phyloP scores from a whole-genome alignment of 2,329 filamentous ascomycete species.

The Fusarium lyarnte region DNA sequence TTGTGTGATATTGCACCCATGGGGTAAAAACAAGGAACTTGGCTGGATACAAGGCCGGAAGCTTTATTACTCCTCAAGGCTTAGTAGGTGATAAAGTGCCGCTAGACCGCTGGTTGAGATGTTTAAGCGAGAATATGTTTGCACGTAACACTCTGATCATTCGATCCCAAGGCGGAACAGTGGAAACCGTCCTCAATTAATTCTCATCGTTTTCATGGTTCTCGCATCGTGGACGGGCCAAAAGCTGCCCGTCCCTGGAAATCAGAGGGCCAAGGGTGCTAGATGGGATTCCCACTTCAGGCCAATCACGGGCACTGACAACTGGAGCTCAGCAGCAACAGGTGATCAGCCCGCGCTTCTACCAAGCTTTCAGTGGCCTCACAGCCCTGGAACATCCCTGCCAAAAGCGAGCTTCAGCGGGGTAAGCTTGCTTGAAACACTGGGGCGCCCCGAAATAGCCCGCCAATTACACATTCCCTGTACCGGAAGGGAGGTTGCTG shows the following conservation, averaged over 20 bases:
- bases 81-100: background rate
- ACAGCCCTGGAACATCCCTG: slow-evolving; percentile 23
- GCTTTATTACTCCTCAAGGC: background rate
- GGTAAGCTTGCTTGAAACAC: slow-evolving; percentile 41
- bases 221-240: slow-evolving; percentile 30
- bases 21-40: slow-evolving; percentile 23
- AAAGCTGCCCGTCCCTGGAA: slow-evolving; percentile 22
- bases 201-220: slow-evolving; percentile 19
- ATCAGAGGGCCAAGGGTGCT: slow-evolving; percentile 14
- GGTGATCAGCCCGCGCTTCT: slow-evolving; percentile 31
- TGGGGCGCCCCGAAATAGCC: slow-evolving; percentile 33
- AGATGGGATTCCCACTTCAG: background rate
- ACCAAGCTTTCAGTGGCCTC: slow-evolving; percentile 35
- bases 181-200: slow-evolving; percentile 21
- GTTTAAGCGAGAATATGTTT: background rate
- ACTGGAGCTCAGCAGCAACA: slow-evolving; percentile 20
- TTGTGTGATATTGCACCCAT: background rate
- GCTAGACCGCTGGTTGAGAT: slow-evolving; percentile 1
- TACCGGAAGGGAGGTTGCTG: slow-evolving; percentile 29
- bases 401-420: slow-evolving; percentile 39
- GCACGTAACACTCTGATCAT: slow-evolving; percentile 17
- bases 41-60: background rate
- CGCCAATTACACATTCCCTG: slow-evolving; percentile 23
- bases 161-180: slow-evolving; percentile 20
- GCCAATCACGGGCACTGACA: slow-evolving; percentile 17